These are phyloP conservation scores for Hymenoscyphus fraxineus DNA, from an alignment of 2,329 filamentous ascomycete genomes.

Conservation along the genomic window DNA sequence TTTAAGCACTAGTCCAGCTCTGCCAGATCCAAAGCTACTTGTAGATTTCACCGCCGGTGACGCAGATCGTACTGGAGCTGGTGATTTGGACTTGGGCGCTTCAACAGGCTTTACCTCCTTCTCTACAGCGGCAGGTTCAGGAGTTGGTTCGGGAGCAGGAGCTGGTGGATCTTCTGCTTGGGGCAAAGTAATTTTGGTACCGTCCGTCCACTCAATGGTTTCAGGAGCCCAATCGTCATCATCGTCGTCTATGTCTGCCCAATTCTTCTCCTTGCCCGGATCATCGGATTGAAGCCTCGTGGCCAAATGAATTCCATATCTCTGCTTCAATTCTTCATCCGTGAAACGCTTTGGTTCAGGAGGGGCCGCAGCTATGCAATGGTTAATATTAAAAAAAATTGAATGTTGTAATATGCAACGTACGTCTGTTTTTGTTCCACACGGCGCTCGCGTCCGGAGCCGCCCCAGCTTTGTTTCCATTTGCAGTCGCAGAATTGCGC, in stretches of 20 bases:
- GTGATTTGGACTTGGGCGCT: slow-evolving; percentile 31
- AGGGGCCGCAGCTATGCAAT: slow-evolving; percentile 51
- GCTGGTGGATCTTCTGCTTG: slow-evolving; percentile 50
- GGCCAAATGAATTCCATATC: slow-evolving; percentile 82
- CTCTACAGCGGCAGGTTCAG: slow-evolving; percentile 24
- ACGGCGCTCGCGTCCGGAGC: slow-evolving; percentile 71
- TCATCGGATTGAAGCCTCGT: slow-evolving; percentile 75
- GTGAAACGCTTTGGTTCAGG: slow-evolving; percentile 78
- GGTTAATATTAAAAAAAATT: slow-evolving; percentile 23
- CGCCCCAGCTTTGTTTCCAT: slow-evolving; percentile 55
- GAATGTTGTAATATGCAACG: slow-evolving; percentile 34
- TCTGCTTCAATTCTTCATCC: slow-evolving; percentile 78
- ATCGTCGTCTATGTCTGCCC: slow-evolving; percentile 87
- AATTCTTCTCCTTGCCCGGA: slow-evolving; percentile 70
- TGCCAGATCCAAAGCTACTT: slow-evolving; percentile 38
- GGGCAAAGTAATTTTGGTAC: slow-evolving; percentile 74
- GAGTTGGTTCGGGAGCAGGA: slow-evolving; percentile 28
- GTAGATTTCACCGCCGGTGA: slow-evolving; percentile 30
- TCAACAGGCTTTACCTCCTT: slow-evolving; percentile 28
- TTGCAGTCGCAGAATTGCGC: slow-evolving; percentile 41
- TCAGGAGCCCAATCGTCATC: slow-evolving; percentile 85
- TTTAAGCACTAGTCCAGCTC: slow-evolving; percentile 60
- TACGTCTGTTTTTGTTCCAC: slow-evolving; percentile 88
- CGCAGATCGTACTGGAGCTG: slow-evolving; percentile 30
- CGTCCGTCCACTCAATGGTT: slow-evolving; percentile 83